Conservation (phyloP, 1,139 yeast species). For the Candida glucosophila region DNA sequence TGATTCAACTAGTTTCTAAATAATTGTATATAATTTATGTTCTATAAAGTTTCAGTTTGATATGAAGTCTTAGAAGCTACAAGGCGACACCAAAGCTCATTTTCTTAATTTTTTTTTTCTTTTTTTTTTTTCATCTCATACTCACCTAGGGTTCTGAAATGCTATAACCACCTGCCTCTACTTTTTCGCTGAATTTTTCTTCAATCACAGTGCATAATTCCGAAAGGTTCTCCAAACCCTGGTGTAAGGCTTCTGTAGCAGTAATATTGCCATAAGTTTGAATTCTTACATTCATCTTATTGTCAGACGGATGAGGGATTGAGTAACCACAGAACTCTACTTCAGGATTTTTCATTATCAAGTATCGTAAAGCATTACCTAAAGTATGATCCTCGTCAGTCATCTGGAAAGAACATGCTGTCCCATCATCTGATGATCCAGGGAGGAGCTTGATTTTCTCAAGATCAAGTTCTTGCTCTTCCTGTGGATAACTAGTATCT, state of each 20-base stretch:
- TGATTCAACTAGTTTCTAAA: no score
- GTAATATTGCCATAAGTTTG: slow-evolving; percentile 88
- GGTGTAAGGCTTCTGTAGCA: slow-evolving; percentile 88
- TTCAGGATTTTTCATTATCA: slow-evolving; percentile 95
- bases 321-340: slow-evolving; percentile 98
- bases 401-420: slow-evolving; percentile 91
- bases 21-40: no score
- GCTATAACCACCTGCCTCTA: slow-evolving; percentile 42
- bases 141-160: slow-evolving; percentile 44
- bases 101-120: no score
- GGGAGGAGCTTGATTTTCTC: slow-evolving; percentile 61
- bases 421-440: slow-evolving; percentile 90
- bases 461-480: slow-evolving; percentile 35
- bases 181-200: slow-evolving; percentile 59
- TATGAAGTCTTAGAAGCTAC: no score
- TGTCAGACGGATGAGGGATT: slow-evolving; percentile 97
- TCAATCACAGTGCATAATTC: slow-evolving; percentile 82
- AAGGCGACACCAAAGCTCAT: no score
- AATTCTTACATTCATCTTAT: slow-evolving; percentile 79
- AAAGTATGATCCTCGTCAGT: slow-evolving; percentile 90
- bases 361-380: slow-evolving; percentile 87
- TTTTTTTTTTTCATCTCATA: no score
- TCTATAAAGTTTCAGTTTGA: no score
- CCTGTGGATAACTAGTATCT: slow-evolving; percentile 11
- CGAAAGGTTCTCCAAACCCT: slow-evolving; percentile 79